Evolutionary conservation across 176 grass and related monocot species (phyloP).

Genomic region (Oropetium thomaeum): DNA sequence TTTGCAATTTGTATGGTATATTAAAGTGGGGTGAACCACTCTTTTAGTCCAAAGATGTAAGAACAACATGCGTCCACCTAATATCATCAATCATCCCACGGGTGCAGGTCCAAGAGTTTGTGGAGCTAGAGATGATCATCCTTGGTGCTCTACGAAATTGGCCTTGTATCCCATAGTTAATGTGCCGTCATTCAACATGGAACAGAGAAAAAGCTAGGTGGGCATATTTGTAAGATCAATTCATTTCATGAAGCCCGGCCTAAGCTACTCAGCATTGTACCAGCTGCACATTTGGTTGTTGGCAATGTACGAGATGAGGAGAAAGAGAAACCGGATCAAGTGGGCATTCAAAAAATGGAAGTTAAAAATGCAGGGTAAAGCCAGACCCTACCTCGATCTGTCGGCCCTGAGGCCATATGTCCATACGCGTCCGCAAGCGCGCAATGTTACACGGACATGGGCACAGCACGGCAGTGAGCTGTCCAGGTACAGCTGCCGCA

Average conservation of each 20-base stretch:
- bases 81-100: not conserved
- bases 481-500: not conserved
- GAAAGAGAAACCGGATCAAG: not conserved
- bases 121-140: not conserved
- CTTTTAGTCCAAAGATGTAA: not conserved
- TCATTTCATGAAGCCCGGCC: not conserved
- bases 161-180: not conserved
- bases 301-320: not conserved
- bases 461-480: not conserved
- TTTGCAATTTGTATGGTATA: not conserved
- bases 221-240: not conserved
- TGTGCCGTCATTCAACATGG: not conserved
- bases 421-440: not conserved
- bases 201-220: not conserved
- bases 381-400: slow-evolving; percentile 17
- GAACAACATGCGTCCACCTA: not conserved
- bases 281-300: slow-evolving; percentile 9
- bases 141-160: not conserved
- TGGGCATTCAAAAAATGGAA: not conserved
- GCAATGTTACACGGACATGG: not conserved
- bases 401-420: not conserved
- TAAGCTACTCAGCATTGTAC: not conserved
- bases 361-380: not conserved
- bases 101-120: not conserved
- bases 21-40: not conserved